Percentiles rank a stretch among this genome's conserved stretches.
Conservation (phyloP, 257 asterid genomes). For the Thymus quinquecostatus region DNA sequence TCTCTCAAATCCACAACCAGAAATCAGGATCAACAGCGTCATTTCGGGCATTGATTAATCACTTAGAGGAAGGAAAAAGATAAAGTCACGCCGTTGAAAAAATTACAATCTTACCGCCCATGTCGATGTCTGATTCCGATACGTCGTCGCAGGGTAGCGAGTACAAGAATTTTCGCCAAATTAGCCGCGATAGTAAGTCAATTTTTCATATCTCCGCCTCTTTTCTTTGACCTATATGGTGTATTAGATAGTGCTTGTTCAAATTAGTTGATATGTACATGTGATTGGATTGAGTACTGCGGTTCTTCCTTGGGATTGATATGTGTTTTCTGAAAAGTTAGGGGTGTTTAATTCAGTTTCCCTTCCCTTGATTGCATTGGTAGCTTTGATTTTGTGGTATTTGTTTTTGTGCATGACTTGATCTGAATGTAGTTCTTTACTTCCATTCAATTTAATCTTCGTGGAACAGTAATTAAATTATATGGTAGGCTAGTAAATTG, state of each 20-base stretch:
- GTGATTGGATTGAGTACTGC: constrained; percentile 35
- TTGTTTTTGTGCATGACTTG: constrained; percentile 24
- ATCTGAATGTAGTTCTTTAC: constrained; percentile 18
- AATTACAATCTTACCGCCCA: constrained; percentile 26
- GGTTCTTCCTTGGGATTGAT: constrained; percentile 24
- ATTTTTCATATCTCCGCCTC: constrained; percentile 8
- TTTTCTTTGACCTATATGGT: not conserved
- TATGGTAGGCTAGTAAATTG: constrained; percentile 4
- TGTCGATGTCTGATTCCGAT: constrained; percentile 65
- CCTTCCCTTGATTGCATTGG: not conserved
- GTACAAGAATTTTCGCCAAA: constrained; percentile 56
- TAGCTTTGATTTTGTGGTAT: constrained; percentile 14
- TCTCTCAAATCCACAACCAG: constrained; percentile 31
- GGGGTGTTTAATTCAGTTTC: not conserved
- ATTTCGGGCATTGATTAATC: constrained; percentile 22
- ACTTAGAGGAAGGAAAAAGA: constrained; percentile 6
- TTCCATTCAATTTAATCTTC: constrained; percentile 14
- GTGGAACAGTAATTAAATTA: not conserved
- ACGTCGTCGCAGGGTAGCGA: constrained; percentile 59
- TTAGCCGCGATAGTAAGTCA: constrained; percentile 56
- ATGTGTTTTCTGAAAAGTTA: constrained; percentile 11
- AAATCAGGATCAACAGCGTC: constrained; percentile 32
- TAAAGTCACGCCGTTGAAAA: constrained; percentile 8
- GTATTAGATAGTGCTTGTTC: constrained; percentile 8
- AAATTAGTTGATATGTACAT: constrained; percentile 28